A percentile compares a stretch with the other conserved stretches of the same genome.
Evolutionary conservation across 306 rosid genomes (phyloP).

Genomic region (Calophaca sinica): DNA sequence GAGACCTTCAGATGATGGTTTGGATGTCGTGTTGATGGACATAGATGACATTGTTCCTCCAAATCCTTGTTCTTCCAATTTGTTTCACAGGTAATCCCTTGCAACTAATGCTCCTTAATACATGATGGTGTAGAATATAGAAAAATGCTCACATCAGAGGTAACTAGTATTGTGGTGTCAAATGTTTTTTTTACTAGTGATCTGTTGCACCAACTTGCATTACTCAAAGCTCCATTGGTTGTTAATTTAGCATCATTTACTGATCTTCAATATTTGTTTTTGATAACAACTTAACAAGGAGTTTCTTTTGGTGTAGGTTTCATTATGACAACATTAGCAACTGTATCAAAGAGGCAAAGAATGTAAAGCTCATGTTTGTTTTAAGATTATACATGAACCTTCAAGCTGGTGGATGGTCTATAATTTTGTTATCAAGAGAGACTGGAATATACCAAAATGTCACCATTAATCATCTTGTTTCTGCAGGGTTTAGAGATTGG

Average conservation of each 20-base stretch:
- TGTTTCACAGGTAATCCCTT: constrained; percentile 53
- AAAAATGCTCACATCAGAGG: constrained; percentile 15
- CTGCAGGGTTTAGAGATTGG: constrained; percentile 71
- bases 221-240: too few relatives aligned
- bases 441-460: constrained; percentile 52
- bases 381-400: constrained; percentile 62
- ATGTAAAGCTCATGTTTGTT: constrained; percentile 57
- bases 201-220: constrained; percentile 21
- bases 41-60: constrained; percentile 68
- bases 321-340: constrained; percentile 50
- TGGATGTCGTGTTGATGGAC: constrained; percentile 73
- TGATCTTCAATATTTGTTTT: constrained; percentile 28
- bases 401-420: constrained; percentile 72
- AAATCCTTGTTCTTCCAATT: constrained; percentile 28
- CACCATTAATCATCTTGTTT: constrained; percentile 59
- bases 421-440: constrained; percentile 71
- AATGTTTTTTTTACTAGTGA: background rate
- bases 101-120: background rate
- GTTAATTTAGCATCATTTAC: too few relatives aligned
- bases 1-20: constrained; percentile 49
- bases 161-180: background rate
- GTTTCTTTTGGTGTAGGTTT: constrained; percentile 50
- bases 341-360: constrained; percentile 56
- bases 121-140: background rate
- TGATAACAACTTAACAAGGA: constrained; percentile 29